Evolutionary conservation across 768 basidiomycete genomes (phyloP).

Genomic region (Pisolithus orientalis): DNA sequence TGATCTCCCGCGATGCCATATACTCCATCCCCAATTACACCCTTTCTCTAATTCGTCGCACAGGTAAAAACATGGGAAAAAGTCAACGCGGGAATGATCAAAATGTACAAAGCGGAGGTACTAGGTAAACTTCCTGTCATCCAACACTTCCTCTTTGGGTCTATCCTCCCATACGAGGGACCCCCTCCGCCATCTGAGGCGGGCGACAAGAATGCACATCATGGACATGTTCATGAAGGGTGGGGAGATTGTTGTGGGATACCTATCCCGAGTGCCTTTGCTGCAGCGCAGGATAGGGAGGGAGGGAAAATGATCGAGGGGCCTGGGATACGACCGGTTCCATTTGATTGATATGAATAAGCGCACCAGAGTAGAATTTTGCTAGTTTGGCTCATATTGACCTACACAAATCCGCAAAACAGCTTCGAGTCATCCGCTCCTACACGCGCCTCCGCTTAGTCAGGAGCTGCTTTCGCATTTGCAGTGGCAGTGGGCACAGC

Average conservation of each 20-base stretch:
- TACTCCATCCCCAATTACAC: not conserved
- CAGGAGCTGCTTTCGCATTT: too few relatives aligned
- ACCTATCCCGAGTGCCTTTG: constrained; percentile 77
- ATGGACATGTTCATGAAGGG: constrained; percentile 38
- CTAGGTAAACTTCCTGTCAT: constrained; percentile 92
- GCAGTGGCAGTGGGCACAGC: too few relatives aligned
- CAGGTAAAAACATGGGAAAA: constrained; percentile 92
- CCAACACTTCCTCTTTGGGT: constrained; percentile 95
- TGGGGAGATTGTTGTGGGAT: constrained; percentile 95
- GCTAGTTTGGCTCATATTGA: too few relatives aligned
- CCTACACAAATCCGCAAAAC: too few relatives aligned
- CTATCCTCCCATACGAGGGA: constrained; percentile 64
- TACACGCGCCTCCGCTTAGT: too few relatives aligned
- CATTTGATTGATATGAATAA: constrained; percentile 55
- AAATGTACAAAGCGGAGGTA: constrained; percentile 97
- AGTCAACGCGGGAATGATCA: constrained; percentile 93
- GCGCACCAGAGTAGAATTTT: too few relatives aligned
- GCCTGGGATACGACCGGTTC: constrained; percentile 67
- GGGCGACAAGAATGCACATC: constrained; percentile 12
- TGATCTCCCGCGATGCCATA: not conserved
- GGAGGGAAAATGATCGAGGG: constrained; percentile 40
- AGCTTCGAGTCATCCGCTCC: too few relatives aligned
- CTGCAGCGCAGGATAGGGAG: constrained; percentile 52
- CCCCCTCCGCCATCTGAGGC: constrained; percentile 35
- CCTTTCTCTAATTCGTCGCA: not conserved